phyloP scores from a whole-genome alignment of 2,329 filamentous ascomycete genomes.

The Cytospora piceicola region DNA sequence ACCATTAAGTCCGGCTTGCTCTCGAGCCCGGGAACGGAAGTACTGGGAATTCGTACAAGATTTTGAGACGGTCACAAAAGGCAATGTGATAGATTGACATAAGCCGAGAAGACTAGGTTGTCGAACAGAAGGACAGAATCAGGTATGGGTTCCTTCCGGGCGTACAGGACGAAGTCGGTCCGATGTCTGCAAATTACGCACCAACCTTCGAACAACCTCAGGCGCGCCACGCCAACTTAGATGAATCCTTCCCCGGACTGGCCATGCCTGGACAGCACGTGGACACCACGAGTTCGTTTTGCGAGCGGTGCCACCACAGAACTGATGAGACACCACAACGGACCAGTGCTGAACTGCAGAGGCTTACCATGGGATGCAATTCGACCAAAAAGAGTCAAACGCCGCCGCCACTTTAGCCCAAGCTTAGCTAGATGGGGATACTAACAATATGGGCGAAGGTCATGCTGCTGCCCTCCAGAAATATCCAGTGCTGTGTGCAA shows the following conservation, averaged over 20 bases:
- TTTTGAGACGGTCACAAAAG: constrained; percentile 13
- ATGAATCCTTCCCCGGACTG: background rate
- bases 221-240: background rate
- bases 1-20: background rate
- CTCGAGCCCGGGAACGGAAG: background rate
- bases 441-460: background rate
- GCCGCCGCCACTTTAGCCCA: background rate
- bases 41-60: constrained; percentile 1
- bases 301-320: background rate
- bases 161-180: background rate
- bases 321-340: background rate
- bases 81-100: constrained; percentile 5
- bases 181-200: background rate
- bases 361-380: background rate
- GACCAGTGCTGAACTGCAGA: too few relatives aligned
- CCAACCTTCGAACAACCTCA: background rate
- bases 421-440: background rate
- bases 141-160: background rate
- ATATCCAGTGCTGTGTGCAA: background rate
- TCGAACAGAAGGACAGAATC: background rate
- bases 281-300: background rate
- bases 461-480: background rate
- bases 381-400: background rate
- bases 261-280: background rate
- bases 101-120: background rate